Evolutionary conservation across 2,329 filamentous ascomycete genomes (phyloP).

Genomic region (Helotiales sp.): DNA sequence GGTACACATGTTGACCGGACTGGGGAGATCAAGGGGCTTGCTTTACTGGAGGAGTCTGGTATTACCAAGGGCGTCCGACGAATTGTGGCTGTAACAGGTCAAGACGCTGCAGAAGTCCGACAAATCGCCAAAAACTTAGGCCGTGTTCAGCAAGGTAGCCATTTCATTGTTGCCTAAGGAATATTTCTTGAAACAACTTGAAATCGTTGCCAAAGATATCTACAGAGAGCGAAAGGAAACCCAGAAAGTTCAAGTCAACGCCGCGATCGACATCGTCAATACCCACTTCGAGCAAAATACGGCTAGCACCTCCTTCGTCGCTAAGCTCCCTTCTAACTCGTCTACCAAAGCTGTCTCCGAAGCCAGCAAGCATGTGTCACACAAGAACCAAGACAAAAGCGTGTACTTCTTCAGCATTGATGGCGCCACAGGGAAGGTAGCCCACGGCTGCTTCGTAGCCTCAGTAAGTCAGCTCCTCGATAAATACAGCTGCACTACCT

Average conservation of each 20-base stretch:
- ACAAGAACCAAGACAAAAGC: constrained; percentile 83
- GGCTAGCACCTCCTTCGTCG: constrained; percentile 68
- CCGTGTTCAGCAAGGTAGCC: constrained; percentile 77
- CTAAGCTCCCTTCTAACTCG: constrained; percentile 73
- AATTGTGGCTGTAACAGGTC: constrained; percentile 91
- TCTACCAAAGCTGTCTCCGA: constrained; percentile 87
- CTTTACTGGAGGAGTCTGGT: constrained; percentile 91
- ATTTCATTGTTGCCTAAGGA: constrained; percentile 85
- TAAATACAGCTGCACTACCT: constrained; percentile 17
- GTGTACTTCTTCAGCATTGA: constrained; percentile 84
- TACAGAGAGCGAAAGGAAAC: constrained; percentile 89
- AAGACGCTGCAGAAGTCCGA: constrained; percentile 82
- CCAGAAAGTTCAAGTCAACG: constrained; percentile 89
- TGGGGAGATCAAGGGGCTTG: constrained; percentile 87
- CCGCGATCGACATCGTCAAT: constrained; percentile 77
- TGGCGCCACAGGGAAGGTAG: constrained; percentile 66
- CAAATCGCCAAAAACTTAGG: constrained; percentile 74
- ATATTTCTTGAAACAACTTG: constrained; percentile 73
- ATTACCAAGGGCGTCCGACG: constrained; percentile 98
- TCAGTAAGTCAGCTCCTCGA: constrained; percentile 56
- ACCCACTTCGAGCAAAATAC: constrained; percentile 74
- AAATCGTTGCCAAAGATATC: constrained; percentile 78
- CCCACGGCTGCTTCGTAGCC: constrained; percentile 88
- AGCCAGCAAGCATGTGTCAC: constrained; percentile 82
- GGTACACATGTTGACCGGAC: constrained; percentile 94